Conservation (phyloP, 2,329 filamentous ascomycete genomes). For the Tympanopsis confertula region DNA sequence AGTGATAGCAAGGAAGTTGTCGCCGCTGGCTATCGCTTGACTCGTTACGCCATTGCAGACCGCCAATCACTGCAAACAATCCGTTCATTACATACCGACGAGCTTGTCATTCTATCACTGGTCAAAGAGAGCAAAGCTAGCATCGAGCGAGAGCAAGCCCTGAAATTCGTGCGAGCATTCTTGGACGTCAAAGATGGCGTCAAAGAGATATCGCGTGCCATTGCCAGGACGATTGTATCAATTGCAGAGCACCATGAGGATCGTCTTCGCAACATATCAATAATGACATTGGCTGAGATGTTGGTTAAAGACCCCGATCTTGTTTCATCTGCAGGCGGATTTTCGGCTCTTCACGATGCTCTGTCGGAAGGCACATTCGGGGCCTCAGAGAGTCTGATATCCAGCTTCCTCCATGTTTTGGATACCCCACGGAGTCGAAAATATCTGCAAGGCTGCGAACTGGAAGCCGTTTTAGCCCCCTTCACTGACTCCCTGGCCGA, state of each 20-base stretch:
- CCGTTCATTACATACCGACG: slow-evolving; percentile 78
- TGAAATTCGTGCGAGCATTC: slow-evolving; percentile 93
- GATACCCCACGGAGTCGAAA: slow-evolving; percentile 72
- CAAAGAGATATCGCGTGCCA: slow-evolving; percentile 71
- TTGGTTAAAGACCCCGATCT: slow-evolving; percentile 75
- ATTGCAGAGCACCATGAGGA: slow-evolving; percentile 76
- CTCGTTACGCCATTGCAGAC: slow-evolving; percentile 88
- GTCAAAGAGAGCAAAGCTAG: slow-evolving; percentile 96
- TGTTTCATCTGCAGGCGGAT: slow-evolving; percentile 70
- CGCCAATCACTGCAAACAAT: slow-evolving; percentile 81
- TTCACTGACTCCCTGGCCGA: slow-evolving; percentile 72
- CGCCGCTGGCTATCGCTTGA: slow-evolving; percentile 85
- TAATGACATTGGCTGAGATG: slow-evolving; percentile 86
- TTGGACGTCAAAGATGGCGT: slow-evolving; percentile 90
- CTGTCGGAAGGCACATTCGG: slow-evolving; percentile 85
- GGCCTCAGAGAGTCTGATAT: slow-evolving; percentile 77
- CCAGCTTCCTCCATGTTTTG: slow-evolving; percentile 79
- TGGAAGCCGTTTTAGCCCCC: slow-evolving; percentile 79
- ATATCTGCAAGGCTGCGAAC: slow-evolving; percentile 75
- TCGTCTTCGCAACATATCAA: slow-evolving; percentile 76
- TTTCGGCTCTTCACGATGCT: slow-evolving; percentile 81
- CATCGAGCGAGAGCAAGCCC: slow-evolving; percentile 87
- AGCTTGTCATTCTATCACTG: slow-evolving; percentile 78
- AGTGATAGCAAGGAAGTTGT: slow-evolving; percentile 94
- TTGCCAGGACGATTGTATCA: slow-evolving; percentile 81